Base-by-base conservation (phyloP, 179 eudicot species). In the Silene coronaria region DNA sequence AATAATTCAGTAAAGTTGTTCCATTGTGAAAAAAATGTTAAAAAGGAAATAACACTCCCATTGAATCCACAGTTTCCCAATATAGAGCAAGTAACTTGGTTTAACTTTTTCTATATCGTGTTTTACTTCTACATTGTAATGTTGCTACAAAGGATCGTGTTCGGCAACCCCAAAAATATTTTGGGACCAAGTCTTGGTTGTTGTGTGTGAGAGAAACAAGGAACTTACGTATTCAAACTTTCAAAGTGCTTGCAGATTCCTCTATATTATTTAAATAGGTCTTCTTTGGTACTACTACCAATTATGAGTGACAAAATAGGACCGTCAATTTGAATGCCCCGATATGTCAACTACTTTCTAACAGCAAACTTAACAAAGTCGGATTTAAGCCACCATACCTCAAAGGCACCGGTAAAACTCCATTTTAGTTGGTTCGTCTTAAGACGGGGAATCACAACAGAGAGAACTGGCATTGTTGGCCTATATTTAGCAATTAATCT, bases 401-500 rank as follows among this genome's bases (percentile, higher is more conserved):
- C 96, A 82, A 89, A 94, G 79, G 97, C 97, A 72, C 98, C 98
- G 78, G 70, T 92, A 65, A 94, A 92, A 74, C 85, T 90, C 98
- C 98, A 94, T 75, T 83, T 81, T 5, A 94, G 83, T 74, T 94
- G 94, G 80, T 94, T 92, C 66, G 97, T 92, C 82, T 88, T 87
- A 12, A 94, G 94, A 58, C 94, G 89, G 66, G 98, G 98, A 63
- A 94, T 89, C 77, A 94, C 96, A 55, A 94, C 98, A 0, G 98
- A 92, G 38, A 94, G 80, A 79, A 92, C 91, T 32, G 97, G 98
- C 96, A 94, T 89, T 26, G 98, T 85, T 72, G 98, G 98, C 81
- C 98, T 83, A 81, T 94, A 94, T 81, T 94, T 94, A 1, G 98
- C 98, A 78, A 94, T 89, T 76, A 94, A 88, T 85, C 98, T 94